Percentiles rank a stretch among this genome's conserved stretches.
phyloP scores from a whole-genome alignment of 768 basidiomycete genomes.

The Agaricus sinodeliciosus region DNA sequence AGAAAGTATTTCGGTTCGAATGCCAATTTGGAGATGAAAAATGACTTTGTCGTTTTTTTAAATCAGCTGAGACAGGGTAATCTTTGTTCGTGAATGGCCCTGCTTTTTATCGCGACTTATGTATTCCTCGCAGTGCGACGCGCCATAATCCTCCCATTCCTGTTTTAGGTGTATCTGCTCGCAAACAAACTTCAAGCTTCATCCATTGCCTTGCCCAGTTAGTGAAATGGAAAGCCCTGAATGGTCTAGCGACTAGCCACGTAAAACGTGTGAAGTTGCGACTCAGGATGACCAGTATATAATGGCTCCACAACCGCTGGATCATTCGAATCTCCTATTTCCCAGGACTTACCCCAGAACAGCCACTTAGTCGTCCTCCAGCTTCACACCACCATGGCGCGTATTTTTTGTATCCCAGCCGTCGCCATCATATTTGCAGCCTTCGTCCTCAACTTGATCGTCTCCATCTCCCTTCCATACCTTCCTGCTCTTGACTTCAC shows the following conservation, averaged over 20 bases:
- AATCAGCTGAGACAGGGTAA: too few relatives aligned
- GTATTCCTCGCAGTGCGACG: too few relatives aligned
- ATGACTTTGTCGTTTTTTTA: too few relatives aligned
- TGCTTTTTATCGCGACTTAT: too few relatives aligned
- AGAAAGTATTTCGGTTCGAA: too few relatives aligned
- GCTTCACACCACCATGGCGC: slow-evolving; percentile 20
- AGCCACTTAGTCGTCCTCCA: not conserved
- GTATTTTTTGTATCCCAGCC: slow-evolving; percentile 57
- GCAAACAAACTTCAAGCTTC: too few relatives aligned
- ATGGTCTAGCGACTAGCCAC: slow-evolving; percentile 2
- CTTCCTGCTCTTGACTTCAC: slow-evolving; percentile 62
- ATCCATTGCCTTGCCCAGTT: not conserved
- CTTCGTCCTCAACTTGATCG: slow-evolving; percentile 59
- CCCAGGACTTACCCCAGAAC: not conserved
- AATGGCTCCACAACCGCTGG: not conserved
- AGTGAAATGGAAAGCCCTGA: not conserved
- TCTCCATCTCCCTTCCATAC: slow-evolving; percentile 67
- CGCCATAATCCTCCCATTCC: too few relatives aligned
- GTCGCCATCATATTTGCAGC: slow-evolving; percentile 48
- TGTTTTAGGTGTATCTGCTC: too few relatives aligned
- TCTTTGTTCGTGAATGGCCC: too few relatives aligned
- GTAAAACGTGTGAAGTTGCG: slow-evolving; percentile 1
- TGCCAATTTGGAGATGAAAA: too few relatives aligned
- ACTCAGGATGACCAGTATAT: not conserved
- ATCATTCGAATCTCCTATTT: not conserved